Evolutionary conservation across 202 grass and related monocot genomes (phyloP).

Genomic region (Zizania palustris): DNA sequence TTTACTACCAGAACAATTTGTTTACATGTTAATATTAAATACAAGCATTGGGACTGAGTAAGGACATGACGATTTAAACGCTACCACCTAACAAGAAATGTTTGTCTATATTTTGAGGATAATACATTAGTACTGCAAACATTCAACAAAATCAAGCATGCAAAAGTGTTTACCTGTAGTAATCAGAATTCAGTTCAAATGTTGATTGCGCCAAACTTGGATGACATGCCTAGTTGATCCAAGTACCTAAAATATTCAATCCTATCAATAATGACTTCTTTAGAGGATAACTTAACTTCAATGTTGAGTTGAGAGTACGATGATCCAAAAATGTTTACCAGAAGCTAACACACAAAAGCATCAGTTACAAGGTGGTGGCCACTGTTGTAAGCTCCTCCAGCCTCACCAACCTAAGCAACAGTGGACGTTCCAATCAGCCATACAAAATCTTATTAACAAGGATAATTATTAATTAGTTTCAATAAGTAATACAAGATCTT

Average conservation of each 20-base stretch:
- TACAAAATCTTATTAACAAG: too few relatives aligned
- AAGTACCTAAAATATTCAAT: slow-evolving; percentile 55
- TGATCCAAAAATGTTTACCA: slow-evolving; percentile 46
- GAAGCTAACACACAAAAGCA: slow-evolving; percentile 82
- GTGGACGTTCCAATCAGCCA: slow-evolving; percentile 59
- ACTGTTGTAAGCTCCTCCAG: too few relatives aligned
- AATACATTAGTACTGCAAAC: too few relatives aligned
- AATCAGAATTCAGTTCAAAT: slow-evolving; percentile 78
- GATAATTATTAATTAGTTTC: too few relatives aligned
- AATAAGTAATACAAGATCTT: too few relatives aligned
- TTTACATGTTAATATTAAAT: too few relatives aligned
- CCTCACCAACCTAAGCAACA: slow-evolving; percentile 65
- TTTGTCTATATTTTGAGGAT: too few relatives aligned
- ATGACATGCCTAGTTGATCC: slow-evolving; percentile 71
- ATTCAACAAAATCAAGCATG: not conserved
- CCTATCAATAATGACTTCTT: slow-evolving; percentile 17
- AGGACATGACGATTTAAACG: too few relatives aligned
- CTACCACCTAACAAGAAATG: too few relatives aligned
- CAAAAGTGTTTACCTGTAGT: slow-evolving; percentile 55
- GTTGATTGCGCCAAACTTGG: slow-evolving; percentile 67
- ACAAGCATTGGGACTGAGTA: too few relatives aligned
- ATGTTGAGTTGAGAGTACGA: not conserved
- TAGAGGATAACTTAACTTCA: slow-evolving; percentile 18
- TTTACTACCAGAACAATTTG: too few relatives aligned
- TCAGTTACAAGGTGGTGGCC: slow-evolving; percentile 74